These are phyloP conservation scores for Yamadazyma blattariae DNA, from an alignment of 1,139 yeast species.

Conservation along the genomic window DNA sequence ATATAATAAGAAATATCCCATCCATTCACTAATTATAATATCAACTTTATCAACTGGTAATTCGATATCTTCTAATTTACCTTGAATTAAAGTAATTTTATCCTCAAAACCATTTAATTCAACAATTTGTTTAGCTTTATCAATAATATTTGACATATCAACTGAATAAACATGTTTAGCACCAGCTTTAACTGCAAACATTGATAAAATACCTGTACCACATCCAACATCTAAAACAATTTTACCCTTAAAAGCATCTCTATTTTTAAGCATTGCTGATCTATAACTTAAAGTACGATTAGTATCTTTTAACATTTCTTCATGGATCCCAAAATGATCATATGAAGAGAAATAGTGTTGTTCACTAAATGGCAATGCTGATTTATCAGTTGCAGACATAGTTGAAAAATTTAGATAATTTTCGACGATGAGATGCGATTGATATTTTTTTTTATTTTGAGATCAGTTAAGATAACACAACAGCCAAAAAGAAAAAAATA, in stretches of 20 bases:
- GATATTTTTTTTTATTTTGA: no score
- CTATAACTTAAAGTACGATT: slow-evolving; percentile 91
- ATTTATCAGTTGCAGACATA: slow-evolving; percentile 52
- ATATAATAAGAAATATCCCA: slow-evolving; percentile 95
- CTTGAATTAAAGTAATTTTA: slow-evolving; percentile 85
- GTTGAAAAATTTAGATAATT: slow-evolving; percentile 1
- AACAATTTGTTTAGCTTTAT: slow-evolving; percentile 86
- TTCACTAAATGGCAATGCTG: slow-evolving; percentile 59
- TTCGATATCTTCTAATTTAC: slow-evolving; percentile 90
- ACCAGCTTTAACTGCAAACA: slow-evolving; percentile 98
- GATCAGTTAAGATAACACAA: no score
- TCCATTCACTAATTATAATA: slow-evolving; percentile 97
- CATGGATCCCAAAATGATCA: slow-evolving; percentile 97
- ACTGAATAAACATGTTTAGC: slow-evolving; percentile 97
- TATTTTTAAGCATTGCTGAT: slow-evolving; percentile 89
- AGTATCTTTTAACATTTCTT: slow-evolving; percentile 96
- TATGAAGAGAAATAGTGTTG: slow-evolving; percentile 94
- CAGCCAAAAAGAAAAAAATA: no score
- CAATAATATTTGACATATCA: slow-evolving; percentile 95
- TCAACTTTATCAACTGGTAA: slow-evolving; percentile 82
- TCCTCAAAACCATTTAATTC: slow-evolving; percentile 81
- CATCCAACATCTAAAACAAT: slow-evolving; percentile 98
- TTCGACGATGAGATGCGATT: slow-evolving; percentile 1
- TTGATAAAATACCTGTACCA: slow-evolving; percentile 94
- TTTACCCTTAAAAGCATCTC: slow-evolving; percentile 86